phyloP scores from a whole-genome alignment of 805 yeast species.

The Cyberlindnera mrakii region DNA sequence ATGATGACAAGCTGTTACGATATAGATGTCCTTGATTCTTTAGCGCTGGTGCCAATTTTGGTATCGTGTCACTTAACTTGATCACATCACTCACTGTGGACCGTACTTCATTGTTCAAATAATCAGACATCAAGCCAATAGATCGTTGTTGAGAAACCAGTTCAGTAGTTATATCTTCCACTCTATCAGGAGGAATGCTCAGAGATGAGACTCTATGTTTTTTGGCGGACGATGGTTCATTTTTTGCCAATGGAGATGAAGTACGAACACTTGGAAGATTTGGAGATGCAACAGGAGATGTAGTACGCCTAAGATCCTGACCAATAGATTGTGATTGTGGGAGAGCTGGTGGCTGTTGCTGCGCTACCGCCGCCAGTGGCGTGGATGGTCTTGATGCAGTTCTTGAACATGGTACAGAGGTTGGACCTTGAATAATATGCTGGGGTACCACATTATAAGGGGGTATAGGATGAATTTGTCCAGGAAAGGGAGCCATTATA shows the following conservation, averaged over 20 bases:
- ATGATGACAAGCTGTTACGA: slow-evolving; percentile 8
- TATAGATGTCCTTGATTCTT: slow-evolving; percentile 6
- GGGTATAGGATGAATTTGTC: too few relatives aligned
- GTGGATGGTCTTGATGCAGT: too few relatives aligned
- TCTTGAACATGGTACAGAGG: too few relatives aligned
- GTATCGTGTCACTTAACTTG: slow-evolving; percentile 19
- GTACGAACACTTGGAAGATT: not conserved
- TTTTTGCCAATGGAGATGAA: not conserved
- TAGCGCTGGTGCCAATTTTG: slow-evolving; percentile 21
- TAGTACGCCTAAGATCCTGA: too few relatives aligned
- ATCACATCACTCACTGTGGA: slow-evolving; percentile 19
- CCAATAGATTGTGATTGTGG: too few relatives aligned
- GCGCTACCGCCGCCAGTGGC: too few relatives aligned
- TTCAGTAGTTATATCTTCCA: slow-evolving; percentile 8
- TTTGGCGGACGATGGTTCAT: slow-evolving; percentile 2
- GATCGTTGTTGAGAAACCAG: slow-evolving; percentile 14
- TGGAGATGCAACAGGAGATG: too few relatives aligned
- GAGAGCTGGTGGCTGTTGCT: too few relatives aligned
- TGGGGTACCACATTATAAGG: too few relatives aligned
- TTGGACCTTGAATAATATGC: too few relatives aligned
- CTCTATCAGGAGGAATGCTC: slow-evolving; percentile 8
- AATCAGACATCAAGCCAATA: slow-evolving; percentile 13
- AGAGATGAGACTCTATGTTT: slow-evolving; percentile 1
- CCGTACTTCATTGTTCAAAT: slow-evolving; percentile 14
- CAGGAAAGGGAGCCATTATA: too few relatives aligned